phyloP scores from a whole-genome alignment of 2,329 filamentous ascomycete species.

The Coniella lustricola region DNA sequence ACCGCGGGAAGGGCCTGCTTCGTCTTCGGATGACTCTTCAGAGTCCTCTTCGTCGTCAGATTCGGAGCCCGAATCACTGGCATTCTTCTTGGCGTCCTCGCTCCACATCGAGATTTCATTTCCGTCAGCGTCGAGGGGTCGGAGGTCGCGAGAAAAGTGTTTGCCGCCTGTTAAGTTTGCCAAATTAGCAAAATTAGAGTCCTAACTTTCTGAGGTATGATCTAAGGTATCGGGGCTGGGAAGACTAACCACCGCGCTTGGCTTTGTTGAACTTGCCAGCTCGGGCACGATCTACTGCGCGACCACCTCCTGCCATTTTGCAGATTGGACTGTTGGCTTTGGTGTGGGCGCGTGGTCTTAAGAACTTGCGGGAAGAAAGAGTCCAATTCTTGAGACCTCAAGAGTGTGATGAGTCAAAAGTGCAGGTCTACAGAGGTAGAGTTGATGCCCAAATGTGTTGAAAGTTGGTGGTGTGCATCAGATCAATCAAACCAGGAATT shows the following conservation, averaged over 20 bases:
- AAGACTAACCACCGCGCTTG: constrained; percentile 72
- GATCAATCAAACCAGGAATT: not conserved
- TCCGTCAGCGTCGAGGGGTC: constrained; percentile 81
- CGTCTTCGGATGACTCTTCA: constrained; percentile 36
- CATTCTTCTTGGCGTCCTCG: constrained; percentile 42
- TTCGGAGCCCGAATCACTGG: constrained; percentile 43
- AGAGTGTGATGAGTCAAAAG: not conserved
- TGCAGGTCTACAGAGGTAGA: too few relatives aligned
- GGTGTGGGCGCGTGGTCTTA: not conserved
- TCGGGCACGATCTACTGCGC: constrained; percentile 60
- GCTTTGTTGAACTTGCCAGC: constrained; percentile 94
- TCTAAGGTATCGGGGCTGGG: too few relatives aligned
- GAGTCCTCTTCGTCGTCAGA: constrained; percentile 43
- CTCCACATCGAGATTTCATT: constrained; percentile 87
- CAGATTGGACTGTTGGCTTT: not conserved
- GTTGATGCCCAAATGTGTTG: not conserved
- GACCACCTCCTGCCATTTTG: constrained; percentile 40
- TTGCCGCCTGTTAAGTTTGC: constrained; percentile 64
- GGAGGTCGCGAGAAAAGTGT: constrained; percentile 87
- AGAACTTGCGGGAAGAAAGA: not conserved
- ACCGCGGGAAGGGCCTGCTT: constrained; percentile 31
- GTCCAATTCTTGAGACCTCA: not conserved
- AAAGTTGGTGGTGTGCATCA: not conserved
- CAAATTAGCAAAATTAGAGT: constrained; percentile 13
- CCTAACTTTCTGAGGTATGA: too few relatives aligned